Evolutionary conservation across 768 basidiomycete species (phyloP), one percentile per base, ranked within the genome.

Genomic region (Cystofilobasidium capitatum): DNA sequence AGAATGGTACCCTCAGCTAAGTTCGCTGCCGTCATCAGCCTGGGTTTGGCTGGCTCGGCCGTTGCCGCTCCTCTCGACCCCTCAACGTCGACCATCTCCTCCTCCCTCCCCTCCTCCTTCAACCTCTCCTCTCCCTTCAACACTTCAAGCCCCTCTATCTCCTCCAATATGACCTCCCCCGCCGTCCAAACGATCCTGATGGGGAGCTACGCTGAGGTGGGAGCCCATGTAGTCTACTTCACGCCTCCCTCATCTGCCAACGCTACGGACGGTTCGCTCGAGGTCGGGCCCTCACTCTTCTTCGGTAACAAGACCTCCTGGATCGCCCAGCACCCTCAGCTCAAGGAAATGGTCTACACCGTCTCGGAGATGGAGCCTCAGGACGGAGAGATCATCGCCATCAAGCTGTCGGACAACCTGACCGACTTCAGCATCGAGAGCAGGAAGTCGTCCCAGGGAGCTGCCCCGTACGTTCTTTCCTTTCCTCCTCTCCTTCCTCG

Each of bases 201-300:
- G 3, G 65, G 65, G n/a, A 59, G 58, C 10, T 66, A 66, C 65
- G 36, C 65, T 7, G 37, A 39, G 35, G 22, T 33, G 0, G 29
- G 49, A 37, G 44, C 58, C 58, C 58, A 47, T n/a, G 58, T 57
- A 20, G 33, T 59, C 35, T 33, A 37, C 58, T 66, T 66, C 8
- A 59, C 58, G 12, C 65, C 65, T 42, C 65, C 65, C 24, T 33
- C 58, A 9, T 17, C 65, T 10, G 47, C 66, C 26, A 36, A 40
- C 4, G 60, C 51, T 2, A 55, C 55, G 29, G 61, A 68, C 24
- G 66, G 61, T 12, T 58, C 42, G 61, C 66, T 68, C 66, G 37
- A 20, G 42, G 54, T 68, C 31, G 61, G 61, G 2, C 54, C 54
- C 26, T 54, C 47, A 1, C n/a, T 2, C 45, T 44, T 55, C 37